Conservation (phyloP, 1,284 basidiomycete species). For the Gomphus bonarii region DNA sequence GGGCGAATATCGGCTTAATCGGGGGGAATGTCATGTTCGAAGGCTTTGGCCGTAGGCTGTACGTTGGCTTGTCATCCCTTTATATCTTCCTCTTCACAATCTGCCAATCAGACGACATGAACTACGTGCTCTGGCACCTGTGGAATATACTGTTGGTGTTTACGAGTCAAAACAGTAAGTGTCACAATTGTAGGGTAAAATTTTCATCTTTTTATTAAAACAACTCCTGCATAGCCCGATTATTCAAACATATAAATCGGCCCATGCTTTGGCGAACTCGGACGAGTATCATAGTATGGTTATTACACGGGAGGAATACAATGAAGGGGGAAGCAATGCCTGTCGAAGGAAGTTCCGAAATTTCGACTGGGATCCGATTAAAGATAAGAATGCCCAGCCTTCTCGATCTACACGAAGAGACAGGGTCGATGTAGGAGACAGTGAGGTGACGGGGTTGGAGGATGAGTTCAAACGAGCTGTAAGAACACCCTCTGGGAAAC, state of each 20-base stretch:
- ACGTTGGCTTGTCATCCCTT: constrained; percentile 20
- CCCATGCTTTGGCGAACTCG: constrained; percentile 45
- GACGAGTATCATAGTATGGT: constrained; percentile 40
- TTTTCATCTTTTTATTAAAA: too few species aligned
- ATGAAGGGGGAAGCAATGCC: constrained; percentile 68
- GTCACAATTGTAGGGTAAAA: constrained; percentile 8
- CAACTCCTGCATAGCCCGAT: constrained; percentile 43
- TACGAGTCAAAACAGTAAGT: constrained; percentile 65
- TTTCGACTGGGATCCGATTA: constrained; percentile 15
- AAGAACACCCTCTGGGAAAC: not conserved
- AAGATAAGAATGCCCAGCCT: not conserved
- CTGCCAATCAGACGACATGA: constrained; percentile 29
- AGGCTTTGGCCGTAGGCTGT: constrained; percentile 71
- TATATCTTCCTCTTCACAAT: not conserved
- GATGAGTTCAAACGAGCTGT: not conserved
- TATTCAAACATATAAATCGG: constrained; percentile 62
- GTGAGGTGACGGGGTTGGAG: not conserved
- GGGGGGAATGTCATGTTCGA: constrained; percentile 75
- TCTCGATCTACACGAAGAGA: not conserved
- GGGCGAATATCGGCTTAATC: constrained; percentile 85
- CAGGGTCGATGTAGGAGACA: not conserved
- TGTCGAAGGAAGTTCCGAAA: constrained; percentile 57
- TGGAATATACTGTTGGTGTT: constrained; percentile 62
- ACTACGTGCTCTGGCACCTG: constrained; percentile 68
- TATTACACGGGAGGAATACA: constrained; percentile 73